phyloP scores from a whole-genome alignment of 2,329 filamentous ascomycete genomes.

The Penicillium vulpinum region DNA sequence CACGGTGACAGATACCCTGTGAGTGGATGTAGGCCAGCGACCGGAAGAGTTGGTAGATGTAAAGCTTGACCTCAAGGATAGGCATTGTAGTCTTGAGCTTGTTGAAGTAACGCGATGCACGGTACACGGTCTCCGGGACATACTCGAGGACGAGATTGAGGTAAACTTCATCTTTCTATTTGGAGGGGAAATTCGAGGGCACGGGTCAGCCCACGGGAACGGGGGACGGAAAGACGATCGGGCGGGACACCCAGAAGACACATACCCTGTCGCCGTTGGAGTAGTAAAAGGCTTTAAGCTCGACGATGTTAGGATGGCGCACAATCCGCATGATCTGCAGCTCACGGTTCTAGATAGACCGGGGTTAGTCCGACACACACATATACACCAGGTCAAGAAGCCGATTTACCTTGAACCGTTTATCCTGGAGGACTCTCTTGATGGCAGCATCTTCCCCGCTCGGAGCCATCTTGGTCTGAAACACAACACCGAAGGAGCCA shows the following conservation, averaged over 20 bases:
- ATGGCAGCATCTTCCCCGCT: slow-evolving; percentile 97
- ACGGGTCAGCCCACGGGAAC: slow-evolving; percentile 5
- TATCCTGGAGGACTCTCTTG: slow-evolving; percentile 98
- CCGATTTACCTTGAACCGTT: slow-evolving; percentile 87
- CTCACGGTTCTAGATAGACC: slow-evolving; percentile 81
- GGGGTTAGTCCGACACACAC: slow-evolving; percentile 29
- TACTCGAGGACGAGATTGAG: slow-evolving; percentile 97
- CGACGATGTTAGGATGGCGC: slow-evolving; percentile 96
- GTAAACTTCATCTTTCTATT: slow-evolving; percentile 94
- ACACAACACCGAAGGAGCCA: slow-evolving; percentile 97
- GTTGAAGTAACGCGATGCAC: slow-evolving; percentile 97
- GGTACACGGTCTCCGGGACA: slow-evolving; percentile 96
- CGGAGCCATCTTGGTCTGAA: slow-evolving; percentile 98
- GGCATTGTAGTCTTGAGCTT: slow-evolving; percentile 99
- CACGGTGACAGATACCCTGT: slow-evolving; percentile 96
- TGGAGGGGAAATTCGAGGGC: not conserved
- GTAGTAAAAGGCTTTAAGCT: slow-evolving; percentile 99
- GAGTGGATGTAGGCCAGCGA: slow-evolving; percentile 98
- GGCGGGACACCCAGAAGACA: slow-evolving; percentile 22
- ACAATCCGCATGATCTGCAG: slow-evolving; percentile 99
- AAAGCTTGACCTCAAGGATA: slow-evolving; percentile 96
- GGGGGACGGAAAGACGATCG: not conserved
- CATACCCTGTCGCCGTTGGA: slow-evolving; percentile 95
- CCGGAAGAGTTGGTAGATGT: slow-evolving; percentile 99
- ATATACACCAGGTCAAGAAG: slow-evolving; percentile 2